Percentiles rank a stretch among this genome's conserved stretches.
These are phyloP conservation scores for Phytopythium oedochilum DNA, from an alignment of 352 stramenopile species.

Conservation along the genomic window DNA sequence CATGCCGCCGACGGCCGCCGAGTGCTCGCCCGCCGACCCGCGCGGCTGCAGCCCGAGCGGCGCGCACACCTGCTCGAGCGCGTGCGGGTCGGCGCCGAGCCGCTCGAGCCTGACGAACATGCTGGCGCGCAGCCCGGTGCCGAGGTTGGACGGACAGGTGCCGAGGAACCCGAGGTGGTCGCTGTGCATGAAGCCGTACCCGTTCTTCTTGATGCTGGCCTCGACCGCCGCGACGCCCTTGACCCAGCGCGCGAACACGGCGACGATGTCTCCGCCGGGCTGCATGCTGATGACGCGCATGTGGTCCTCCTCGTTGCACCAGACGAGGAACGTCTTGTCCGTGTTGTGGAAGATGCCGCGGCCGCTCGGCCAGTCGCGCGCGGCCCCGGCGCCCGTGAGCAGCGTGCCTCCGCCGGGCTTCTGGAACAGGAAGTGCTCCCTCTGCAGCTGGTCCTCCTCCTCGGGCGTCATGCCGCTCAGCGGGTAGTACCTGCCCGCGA, in stretches of 20 bases:
- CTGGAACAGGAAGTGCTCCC: conserved; percentile 92
- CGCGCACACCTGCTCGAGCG: conserved; percentile 67
- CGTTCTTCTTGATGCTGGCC: conserved; percentile 68
- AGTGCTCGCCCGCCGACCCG: conserved; percentile 82
- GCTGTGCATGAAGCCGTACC: conserved; percentile 86
- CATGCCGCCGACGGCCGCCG: conserved; percentile 72
- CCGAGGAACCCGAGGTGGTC: conserved; percentile 87
- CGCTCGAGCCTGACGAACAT: conserved; percentile 86
- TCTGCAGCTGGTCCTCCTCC: conserved; percentile 89
- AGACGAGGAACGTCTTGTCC: conserved; percentile 88
- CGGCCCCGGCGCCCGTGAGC: conserved; percentile 79
- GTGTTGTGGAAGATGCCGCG: conserved; percentile 94
- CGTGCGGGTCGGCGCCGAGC: conserved; percentile 62
- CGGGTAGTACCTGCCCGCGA: conserved; percentile 86
- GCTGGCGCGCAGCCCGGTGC: conserved; percentile 78
- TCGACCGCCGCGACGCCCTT: conserved; percentile 78
- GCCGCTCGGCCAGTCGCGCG: conserved; percentile 90
- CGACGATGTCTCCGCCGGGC: conserved; percentile 87
- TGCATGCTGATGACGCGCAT: conserved; percentile 90
- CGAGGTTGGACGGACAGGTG: conserved; percentile 86
- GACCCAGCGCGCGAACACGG: conserved; percentile 87
- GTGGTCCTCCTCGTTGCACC: conserved; percentile 90
- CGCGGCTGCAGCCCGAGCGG: conserved; percentile 78
- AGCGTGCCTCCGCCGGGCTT: conserved; percentile 88
- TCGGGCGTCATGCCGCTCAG: conserved; percentile 89